Evolutionary conservation across 306 rosid species (phyloP).

Genomic region (Prinsepia uniflora): DNA sequence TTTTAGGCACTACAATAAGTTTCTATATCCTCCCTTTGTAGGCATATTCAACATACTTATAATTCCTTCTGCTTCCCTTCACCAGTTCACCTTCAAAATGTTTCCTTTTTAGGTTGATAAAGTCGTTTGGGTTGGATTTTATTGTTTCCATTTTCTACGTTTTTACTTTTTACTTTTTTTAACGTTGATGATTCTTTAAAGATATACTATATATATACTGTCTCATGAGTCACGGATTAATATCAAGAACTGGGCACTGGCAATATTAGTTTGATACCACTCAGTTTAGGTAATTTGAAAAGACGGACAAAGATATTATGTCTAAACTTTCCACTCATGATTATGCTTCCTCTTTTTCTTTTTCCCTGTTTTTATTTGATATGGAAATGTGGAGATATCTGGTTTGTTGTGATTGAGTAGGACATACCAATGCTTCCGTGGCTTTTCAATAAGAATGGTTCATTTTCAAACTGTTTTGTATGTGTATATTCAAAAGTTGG

Average conservation of each 20-base stretch:
- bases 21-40: neutral
- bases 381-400: neutral
- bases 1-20: neutral
- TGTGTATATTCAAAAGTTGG: neutral
- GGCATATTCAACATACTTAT: neutral
- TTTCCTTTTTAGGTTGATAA: neutral
- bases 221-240: neutral
- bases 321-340: neutral
- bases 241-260: neutral
- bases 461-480: neutral
- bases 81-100: slow-evolving; percentile 1
- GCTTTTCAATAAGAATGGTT: neutral
- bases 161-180: neutral
- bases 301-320: slow-evolving; percentile 20
- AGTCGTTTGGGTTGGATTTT: neutral
- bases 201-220: neutral
- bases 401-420: slow-evolving; percentile 2
- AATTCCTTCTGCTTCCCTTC: neutral
- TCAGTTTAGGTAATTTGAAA: neutral
- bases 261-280: neutral
- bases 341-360: neutral
- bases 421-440: neutral
- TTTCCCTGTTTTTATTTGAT: neutral
- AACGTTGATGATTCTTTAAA: neutral
- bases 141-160: neutral